Evolutionary conservation across 2,329 filamentous ascomycete genomes (phyloP), one percentile per base, ranked within the genome.

Genomic region (Cladosporium halotolerans): DNA sequence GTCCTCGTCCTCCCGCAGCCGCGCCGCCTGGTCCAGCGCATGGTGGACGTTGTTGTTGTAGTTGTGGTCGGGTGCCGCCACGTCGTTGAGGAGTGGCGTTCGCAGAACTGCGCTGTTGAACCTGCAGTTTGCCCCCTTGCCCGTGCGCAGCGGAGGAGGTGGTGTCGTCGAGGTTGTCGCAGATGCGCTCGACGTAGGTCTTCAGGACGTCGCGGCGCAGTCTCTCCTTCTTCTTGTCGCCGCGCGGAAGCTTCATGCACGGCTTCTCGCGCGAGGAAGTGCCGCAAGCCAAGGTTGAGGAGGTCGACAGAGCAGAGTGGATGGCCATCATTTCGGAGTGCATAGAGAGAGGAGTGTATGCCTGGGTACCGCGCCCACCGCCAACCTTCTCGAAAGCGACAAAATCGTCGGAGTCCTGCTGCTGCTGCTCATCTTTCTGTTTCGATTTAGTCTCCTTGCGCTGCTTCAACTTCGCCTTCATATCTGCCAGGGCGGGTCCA

Each of bases 251-350:
- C 72, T 73, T 73, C 66, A 72, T 72, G 69, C 64, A 71, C 69
- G 74, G 72, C 76, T 78, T 78, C 72, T 76, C 59, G 62, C 65
- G 71, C 49, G 68, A 76, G 67, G 72, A 66, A 43, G 70, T 65
- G 54, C 62, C 72, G 58, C 69, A 70, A 47, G 72, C 71, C 62
- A 73, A 60, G 45, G 70, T 72, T 58, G 68, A 72, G 48, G 73
- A 76, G 48, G 72, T 68, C 39, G 71, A 66, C 49, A 79, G 71
- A 41, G 76, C 76, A 28, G 73, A 74, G 60, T 75, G 72, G 61
- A 80, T 77, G 28, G 76, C 77, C 75, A 79, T 79, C 76, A 79
- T 79, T 69, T 79, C 76, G 3, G 73, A 74, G 59, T 80, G 77
- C 74, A 80, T 78, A 13, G 70, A 76, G 14, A 80, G 67, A 9